Percentiles rank a stretch among this genome's conserved stretches.
phyloP scores from a whole-genome alignment of 208 protist species.

The Leishmania mexicana region DNA sequence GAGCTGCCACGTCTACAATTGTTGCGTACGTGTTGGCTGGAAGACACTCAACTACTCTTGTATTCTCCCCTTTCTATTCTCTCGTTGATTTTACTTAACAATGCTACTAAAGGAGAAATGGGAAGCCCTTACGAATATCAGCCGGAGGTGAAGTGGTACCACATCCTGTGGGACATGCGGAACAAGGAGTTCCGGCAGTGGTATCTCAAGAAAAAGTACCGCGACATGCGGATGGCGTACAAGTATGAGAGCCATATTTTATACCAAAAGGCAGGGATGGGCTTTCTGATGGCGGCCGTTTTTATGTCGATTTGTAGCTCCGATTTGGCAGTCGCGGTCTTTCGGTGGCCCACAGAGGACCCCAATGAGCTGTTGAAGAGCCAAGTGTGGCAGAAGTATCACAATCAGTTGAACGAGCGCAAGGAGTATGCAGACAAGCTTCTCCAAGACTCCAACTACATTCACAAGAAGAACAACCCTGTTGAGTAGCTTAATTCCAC shows the following conservation, averaged over 20 bases:
- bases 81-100: background rate
- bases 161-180: slow-evolving; percentile 71
- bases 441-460: slow-evolving; percentile 77
- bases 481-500: slow-evolving; percentile 19
- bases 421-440: slow-evolving; percentile 76
- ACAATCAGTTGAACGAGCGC: slow-evolving; percentile 62
- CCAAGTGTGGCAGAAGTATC: slow-evolving; percentile 63
- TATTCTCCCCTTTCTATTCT: slow-evolving; percentile 6
- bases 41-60: background rate
- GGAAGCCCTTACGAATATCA: slow-evolving; percentile 61
- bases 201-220: slow-evolving; percentile 51
- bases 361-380: slow-evolving; percentile 78
- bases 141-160: slow-evolving; percentile 70
- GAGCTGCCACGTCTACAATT: background rate
- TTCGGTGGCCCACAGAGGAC: slow-evolving; percentile 81
- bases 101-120: slow-evolving; percentile 20
- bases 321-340: slow-evolving; percentile 45
- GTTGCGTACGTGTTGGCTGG: background rate
- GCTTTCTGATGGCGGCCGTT: slow-evolving; percentile 37
- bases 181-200: slow-evolving; percentile 60
- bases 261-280: slow-evolving; percentile 50
- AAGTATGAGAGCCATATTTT: slow-evolving; percentile 78
- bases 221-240: slow-evolving; percentile 57
- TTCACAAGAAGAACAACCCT: slow-evolving; percentile 68
- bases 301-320: slow-evolving; percentile 57